Conservation (phyloP, 2,329 filamentous ascomycete species). For the Ceratocystis harringtonii region DNA sequence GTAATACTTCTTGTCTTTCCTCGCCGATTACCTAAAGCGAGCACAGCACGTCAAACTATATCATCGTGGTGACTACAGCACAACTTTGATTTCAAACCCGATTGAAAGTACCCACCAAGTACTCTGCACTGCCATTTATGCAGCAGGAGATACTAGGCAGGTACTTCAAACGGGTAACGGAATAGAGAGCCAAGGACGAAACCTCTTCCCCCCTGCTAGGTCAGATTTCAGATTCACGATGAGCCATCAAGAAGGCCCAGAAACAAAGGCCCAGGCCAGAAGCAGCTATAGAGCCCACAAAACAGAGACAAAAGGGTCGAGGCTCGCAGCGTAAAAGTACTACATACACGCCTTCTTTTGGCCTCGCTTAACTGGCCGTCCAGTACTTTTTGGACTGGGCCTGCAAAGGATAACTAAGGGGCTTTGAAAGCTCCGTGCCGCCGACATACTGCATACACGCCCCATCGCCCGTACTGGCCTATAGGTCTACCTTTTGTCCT, state of each 20-base stretch:
- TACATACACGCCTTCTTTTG: neutral
- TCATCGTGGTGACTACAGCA: neutral
- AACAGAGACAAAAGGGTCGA: neutral
- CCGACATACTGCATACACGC: neutral
- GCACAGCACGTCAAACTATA: neutral
- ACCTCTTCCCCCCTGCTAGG: neutral
- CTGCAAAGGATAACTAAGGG: neutral
- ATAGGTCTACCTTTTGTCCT: neutral
- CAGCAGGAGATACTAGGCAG: neutral
- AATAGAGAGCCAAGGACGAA: neutral
- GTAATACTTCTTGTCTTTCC: neutral
- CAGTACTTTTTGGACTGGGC: neutral
- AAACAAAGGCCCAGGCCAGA: neutral
- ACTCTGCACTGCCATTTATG: neutral
- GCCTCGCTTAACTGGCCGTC: neutral
- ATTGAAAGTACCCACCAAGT: neutral
- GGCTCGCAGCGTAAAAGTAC: neutral
- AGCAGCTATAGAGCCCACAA: neutral
- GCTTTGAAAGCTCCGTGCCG: neutral
- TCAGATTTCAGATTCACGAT: constrained; percentile 6
- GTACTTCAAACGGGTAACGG: neutral
- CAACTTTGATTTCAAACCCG: neutral
- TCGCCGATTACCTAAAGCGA: too few species aligned
- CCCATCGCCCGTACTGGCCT: neutral
- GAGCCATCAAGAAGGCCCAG: neutral